A percentile compares a stretch with the other conserved stretches of the same genome.
Conservation (phyloP, 371 early-diverging fungal genomes). For the Actinomortierella ambigua region DNA sequence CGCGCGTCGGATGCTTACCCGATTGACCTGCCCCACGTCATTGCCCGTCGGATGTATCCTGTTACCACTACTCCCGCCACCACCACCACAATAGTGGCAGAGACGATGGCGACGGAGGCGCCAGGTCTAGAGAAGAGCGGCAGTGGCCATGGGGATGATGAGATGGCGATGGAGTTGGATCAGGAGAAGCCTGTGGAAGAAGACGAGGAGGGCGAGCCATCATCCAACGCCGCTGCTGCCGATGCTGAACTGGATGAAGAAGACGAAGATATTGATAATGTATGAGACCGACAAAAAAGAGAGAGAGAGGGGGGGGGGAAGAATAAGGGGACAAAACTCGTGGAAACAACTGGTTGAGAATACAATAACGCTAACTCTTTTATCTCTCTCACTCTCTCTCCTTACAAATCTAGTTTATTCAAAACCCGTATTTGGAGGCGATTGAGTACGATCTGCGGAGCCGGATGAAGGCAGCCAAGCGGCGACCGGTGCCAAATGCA, state of each 20-base stretch:
- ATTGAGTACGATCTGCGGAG: conserved; percentile 68
- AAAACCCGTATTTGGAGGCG: conserved; percentile 45
- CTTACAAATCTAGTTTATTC: conserved; percentile 5
- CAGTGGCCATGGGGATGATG: conserved; percentile 8
- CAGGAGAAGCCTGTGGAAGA: conserved; percentile 33
- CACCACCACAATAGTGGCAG: conserved; percentile 5
- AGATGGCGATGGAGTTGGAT: conserved; percentile 3
- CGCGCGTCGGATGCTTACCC: conserved; percentile 85
- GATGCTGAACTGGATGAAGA: conserved; percentile 15
- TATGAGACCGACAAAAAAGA: too few relatives aligned
- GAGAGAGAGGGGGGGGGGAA: not conserved
- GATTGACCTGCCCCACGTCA: conserved; percentile 74
- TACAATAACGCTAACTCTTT: conserved; percentile 5
- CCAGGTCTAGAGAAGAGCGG: conserved; percentile 1
- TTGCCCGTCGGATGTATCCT: conserved; percentile 64
- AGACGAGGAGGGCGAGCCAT: conserved; percentile 14
- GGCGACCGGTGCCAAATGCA: conserved; percentile 78
- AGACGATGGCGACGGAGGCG: conserved; percentile 4
- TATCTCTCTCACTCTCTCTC: conserved; percentile 19
- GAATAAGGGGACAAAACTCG: conserved; percentile 5
- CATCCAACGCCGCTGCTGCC: not conserved
- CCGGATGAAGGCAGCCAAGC: conserved; percentile 81
- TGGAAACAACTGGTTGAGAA: conserved; percentile 1
- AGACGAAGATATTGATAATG: too few relatives aligned
- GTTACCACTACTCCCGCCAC: not conserved